Base-by-base conservation (phyloP, 2,329 filamentous ascomycete species). In the Aspergillus sojae region DNA sequence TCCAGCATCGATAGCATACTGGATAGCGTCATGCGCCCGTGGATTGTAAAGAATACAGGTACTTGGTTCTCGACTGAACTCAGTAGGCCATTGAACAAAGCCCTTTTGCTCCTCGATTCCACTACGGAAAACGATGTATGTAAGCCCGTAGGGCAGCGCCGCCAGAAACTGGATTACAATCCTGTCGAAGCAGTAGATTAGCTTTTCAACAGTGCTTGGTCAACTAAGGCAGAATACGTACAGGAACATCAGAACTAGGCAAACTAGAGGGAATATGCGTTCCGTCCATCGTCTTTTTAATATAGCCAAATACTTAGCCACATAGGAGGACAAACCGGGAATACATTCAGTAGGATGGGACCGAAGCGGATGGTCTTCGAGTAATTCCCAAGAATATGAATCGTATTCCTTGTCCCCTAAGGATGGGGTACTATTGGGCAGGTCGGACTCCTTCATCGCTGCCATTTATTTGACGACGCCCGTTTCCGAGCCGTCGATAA, bases 331-430 rank as follows among this genome's bases (percentile, higher is more conserved):
- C 50, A 76, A 23, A 2, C 71, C 72, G 2, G 75, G 75, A 57
- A 71, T 69, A 62, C 73, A 77, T 23, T 71, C 67, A 4, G 69
- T 70, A 28, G 75, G 75, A 67, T 74, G 65, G 1, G 72, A 72
- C 21, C 75, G 75, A 10, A 77, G 71, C 9, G 75, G 75, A 60
- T 78, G 75, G 30, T 77, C 75, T 19, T 77, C 74, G 1, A 76
- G 62, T 21, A 78, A 57, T 65, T 63, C 48, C 62, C 61, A 67
- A 26, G 67, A 62, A 43, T 65, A 62, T 16, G 54, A 63, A 48
- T 67, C 64, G 39, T 65, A 65, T 23, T 70, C 65, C 10, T 62
- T 55, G 6, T 52, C 23, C 19, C 64, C 57, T 30, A 65, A 39
- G 19, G 19, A 43, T 26, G 61, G 53, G 10, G 55, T 62, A 50